Base-by-base conservation (phyloP, 2,329 filamentous ascomycete species). In the Dactylellina drechsleri region DNA sequence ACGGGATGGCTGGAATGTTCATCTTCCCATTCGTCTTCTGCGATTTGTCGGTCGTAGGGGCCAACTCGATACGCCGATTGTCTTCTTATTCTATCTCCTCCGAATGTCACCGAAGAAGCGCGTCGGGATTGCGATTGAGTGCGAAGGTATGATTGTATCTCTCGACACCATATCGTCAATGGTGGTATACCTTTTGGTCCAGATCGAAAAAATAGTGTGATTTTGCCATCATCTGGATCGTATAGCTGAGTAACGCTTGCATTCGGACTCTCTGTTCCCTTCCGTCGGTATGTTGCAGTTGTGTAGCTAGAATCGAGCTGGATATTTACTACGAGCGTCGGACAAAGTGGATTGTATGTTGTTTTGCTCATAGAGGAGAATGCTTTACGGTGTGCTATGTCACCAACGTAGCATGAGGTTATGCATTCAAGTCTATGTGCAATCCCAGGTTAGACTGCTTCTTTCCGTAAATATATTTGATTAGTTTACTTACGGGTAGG, bases 281-380 rank as follows among this genome's bases (percentile, higher is more conserved):
- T 64, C 20, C 60, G 53, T 62, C 53, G 52, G 15, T 36, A 36
- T 7, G 31, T 10, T 36, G 15, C 7, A 18, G 50, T 43, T 41
- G 66, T 16, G 16, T 50, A 64, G 13, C 20, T 20, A 5, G 57
- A 16, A 2, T 68, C 59, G 23, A 76, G 20, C 40, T 76, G 72
- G 20, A 75, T 36, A 40, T 75, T 75, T 20, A 76, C 66, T 12
- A 76, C 61, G 8, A 76, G 26, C 5, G 72, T 76, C 16, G 72
- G 72, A 36, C 65, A 71, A 36, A 76, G 72, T 1, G 72, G 72
- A 15, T 76, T 71, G 61, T 70, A 76, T 43, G 72, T 70, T 10
- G 72, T 70, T 58, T 76, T 76, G 60, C 72, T 76, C 66, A 76
- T 76, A 7, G 72, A 71, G 4, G 62, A 66, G 54, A 76, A 76